These are phyloP conservation scores for Trichophyton verrucosum DNA, from an alignment of 2,329 filamentous ascomycete genomes.

Conservation along the genomic window DNA sequence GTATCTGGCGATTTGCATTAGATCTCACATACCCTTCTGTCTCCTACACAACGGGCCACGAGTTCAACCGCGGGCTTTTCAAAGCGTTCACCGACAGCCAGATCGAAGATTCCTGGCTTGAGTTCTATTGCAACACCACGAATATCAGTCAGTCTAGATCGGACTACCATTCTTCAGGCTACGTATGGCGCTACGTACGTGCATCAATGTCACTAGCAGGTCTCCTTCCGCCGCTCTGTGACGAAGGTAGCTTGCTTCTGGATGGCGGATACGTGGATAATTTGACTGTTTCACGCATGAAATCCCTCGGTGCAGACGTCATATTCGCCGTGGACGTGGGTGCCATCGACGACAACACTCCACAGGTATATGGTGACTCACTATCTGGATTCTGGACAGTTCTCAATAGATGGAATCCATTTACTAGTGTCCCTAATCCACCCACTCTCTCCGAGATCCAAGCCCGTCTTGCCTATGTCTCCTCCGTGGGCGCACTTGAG, in stretches of 20 bases:
- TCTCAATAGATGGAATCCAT: conserved; percentile 92
- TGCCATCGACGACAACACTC: conserved; percentile 77
- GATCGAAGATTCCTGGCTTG: conserved; percentile 98
- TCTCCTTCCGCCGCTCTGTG: conserved; percentile 81
- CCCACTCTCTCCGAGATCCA: conserved; percentile 94
- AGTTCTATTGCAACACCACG: conserved; percentile 98
- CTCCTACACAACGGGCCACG: conserved; percentile 94
- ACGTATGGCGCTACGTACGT: conserved; percentile 92
- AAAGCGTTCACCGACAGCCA: conserved; percentile 95
- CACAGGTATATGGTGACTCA: conserved; percentile 86
- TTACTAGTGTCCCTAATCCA: conserved; percentile 77
- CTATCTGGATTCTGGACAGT: conserved; percentile 92
- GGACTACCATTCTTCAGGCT: conserved; percentile 91
- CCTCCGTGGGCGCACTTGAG: conserved; percentile 85
- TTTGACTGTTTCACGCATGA: conserved; percentile 94
- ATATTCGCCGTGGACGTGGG: conserved; percentile 96
- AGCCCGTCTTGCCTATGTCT: conserved; percentile 85
- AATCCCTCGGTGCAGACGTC: conserved; percentile 76
- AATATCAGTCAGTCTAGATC: conserved; percentile 90
- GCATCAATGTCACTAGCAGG: conserved; percentile 96
- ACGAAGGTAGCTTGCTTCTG: conserved; percentile 91
- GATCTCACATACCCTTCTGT: conserved; percentile 93
- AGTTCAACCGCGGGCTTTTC: conserved; percentile 98
- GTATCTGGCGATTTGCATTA: conserved; percentile 95
- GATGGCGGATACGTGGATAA: conserved; percentile 98